A percentile compares a stretch with the other conserved stretches of the same genome.
phyloP scores from a whole-genome alignment of 805 yeast species.

The Saccharomycopsis fodiens region DNA sequence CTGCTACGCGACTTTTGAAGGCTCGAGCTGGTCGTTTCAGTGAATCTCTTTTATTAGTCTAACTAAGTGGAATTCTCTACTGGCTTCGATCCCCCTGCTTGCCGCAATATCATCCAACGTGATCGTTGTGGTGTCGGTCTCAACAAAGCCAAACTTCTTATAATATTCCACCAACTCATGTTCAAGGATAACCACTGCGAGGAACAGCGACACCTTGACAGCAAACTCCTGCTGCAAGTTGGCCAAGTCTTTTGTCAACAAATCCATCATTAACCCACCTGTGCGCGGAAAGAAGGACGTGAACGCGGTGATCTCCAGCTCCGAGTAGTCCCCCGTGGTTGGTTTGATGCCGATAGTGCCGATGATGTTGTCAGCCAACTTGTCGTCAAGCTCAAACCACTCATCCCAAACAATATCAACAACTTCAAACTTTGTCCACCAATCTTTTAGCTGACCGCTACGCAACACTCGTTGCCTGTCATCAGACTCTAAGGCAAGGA shows the following conservation, averaged over 20 bases:
- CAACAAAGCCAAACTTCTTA: slow-evolving; percentile 32
- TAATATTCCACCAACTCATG: slow-evolving; percentile 44
- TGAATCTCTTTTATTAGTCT: slow-evolving; percentile 3
- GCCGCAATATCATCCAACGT: slow-evolving; percentile 23
- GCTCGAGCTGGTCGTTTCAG: slow-evolving; percentile 52
- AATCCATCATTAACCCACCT: slow-evolving; percentile 26
- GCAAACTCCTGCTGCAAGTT: slow-evolving; percentile 19
- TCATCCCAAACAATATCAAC: slow-evolving; percentile 13
- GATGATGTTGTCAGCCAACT: slow-evolving; percentile 22
- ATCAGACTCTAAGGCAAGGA: background rate
- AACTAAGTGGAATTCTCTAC: slow-evolving; percentile 35
- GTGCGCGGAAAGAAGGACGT: slow-evolving; percentile 42
- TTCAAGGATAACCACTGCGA: slow-evolving; percentile 40
- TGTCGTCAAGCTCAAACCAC: slow-evolving; percentile 21
- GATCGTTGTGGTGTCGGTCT: slow-evolving; percentile 24
- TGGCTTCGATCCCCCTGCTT: slow-evolving; percentile 29
- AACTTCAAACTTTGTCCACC: slow-evolving; percentile 7
- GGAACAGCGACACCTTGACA: slow-evolving; percentile 22
- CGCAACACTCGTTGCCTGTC: background rate
- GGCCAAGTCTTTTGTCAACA: slow-evolving; percentile 19
- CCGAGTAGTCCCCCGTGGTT: slow-evolving; percentile 14
- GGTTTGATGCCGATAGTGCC: slow-evolving; percentile 34
- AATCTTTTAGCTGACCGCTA: slow-evolving; percentile 20
- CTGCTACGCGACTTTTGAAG: slow-evolving; percentile 75
- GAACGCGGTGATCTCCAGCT: slow-evolving; percentile 43